Evolutionary conservation across 768 basidiomycete genomes (phyloP), one percentile per base, ranked within the genome.

Genomic region (Coprinopsis marcescibilis): DNA sequence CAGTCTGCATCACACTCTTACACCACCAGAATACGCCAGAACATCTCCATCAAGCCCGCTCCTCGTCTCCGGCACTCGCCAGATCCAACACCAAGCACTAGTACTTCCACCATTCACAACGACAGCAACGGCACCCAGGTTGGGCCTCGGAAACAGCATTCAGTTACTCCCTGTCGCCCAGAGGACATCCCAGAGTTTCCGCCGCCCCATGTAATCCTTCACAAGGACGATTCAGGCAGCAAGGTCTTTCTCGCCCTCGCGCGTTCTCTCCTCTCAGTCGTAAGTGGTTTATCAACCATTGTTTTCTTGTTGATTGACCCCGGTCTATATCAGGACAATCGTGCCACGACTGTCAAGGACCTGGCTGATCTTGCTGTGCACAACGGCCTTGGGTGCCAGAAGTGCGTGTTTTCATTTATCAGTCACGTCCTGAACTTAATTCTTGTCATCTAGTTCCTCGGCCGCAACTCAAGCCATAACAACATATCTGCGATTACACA

Each of bases 341-440:
- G 84, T 40, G 86, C 86, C 38, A 85, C 88, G 81, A 89, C 86
- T 33, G 83, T 89, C 67, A 89, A 89, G 62, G 86, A 89, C 67
- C 78, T 89, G 45, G 81, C 87, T 25, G 83, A 88, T 55, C 77
- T 81, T 67, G 73, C 79, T 29, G 71, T 80, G 52, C 68, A 67
- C 51, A 76, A 71, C 56, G 86, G 86, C 42, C 70, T 88, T 15
- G 68, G 76, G 48, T 86, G 85, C 63, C 84, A 86, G 69, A 89
- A 85, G 86, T 89, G 53, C 50, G 62, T 34, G 33, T 33, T 35
- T 45, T 36, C 34, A 47, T 48, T 39, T 14, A n/a, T 32, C 15
- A n/a, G 19, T 45, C 4, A 10, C n/a, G n/a, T 4, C 54, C 35
- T 30, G 24, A 37, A 3, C 33, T 24, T 27, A 32, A 61, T 30